Evolutionary conservation across 2,329 filamentous ascomycete genomes (phyloP), one percentile per base, ranked within the genome.

Genomic region (Cryphonectria japonica): DNA sequence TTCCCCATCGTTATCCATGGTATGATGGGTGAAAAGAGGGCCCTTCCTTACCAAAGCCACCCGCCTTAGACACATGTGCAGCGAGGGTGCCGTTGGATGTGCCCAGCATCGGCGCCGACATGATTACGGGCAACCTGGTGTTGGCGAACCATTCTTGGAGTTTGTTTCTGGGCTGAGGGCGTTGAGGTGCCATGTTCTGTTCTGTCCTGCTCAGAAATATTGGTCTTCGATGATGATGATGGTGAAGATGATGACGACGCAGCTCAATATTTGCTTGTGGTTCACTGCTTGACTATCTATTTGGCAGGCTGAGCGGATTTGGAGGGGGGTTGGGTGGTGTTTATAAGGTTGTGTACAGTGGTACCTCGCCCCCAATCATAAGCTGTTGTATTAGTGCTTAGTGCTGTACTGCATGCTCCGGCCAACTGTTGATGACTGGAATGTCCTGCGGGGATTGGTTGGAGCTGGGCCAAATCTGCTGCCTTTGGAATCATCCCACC

Each of bases 81-180:
- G 81, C 82, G 16, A 84, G 77, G 62, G 74, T 79, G 46, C 79
- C 76, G 60, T 81, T 83, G 2, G 79, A 74, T 41, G 81, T 75
- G 62, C 76, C 77, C 14, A 80, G 78, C 82, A 85, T 83, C 14
- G 83, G 83, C 11, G 83, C 83, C 59, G 77, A 80, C 64, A 83
- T 76, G 52, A 84, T 75, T 14, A 84, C 73, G 29, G 83, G 83
- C 32, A 75, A 74, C 7, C 76, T 72, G 26, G 79, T 80, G 69
- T 78, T 77, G 4, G 82, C 81, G 71, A 83, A 83, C 76, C 78
- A 80, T 50, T 66, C 63, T 22, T 69, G 69, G n/a, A 73, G 65
- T 52, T 61, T 69, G 16, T 68, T 67, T 14, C 8, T 46, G 52
- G 69, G 67, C 19, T 52, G 68, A 43, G 63, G 63, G 59, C 64